Evolutionary conservation across 352 stramenopile species (phyloP), one percentile per base, ranked within the genome.

Genomic region (Globisporangium parvum): DNA sequence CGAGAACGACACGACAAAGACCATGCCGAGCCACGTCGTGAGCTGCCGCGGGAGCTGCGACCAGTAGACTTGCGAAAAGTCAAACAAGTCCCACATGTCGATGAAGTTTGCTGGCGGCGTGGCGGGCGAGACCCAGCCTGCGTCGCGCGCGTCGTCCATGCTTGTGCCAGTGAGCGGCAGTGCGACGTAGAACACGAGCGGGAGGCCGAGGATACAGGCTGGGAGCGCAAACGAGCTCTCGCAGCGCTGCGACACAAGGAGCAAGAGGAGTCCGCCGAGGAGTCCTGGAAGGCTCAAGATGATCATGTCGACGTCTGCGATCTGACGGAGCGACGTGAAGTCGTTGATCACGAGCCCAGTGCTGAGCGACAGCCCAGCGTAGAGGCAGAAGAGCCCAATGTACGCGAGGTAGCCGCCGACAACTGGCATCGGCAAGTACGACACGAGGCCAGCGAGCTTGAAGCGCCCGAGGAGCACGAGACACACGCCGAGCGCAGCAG

Each of bases 381-480:
- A 91, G 21, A 97, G 47, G 70, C 91, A 98, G 63, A 99, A 99
- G 41, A 98, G 93, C 6, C 97, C 96, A 61, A 98, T 98, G 69
- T 96, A 98, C 6, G 96, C 96, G 41, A 99, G 70, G 75, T 99
- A 99, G 28, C 97, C 97, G 26, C 94, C 96, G 33, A 99, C 81
- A 1, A 99, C 97, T 17, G 89, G 95, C 67, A 98, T 98, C 1
- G 97, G 97, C 44, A 99, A 70, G 63, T 99, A 96, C 60, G 97
- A 97, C 39, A 98, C 96, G 37, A 98, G 86, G 2, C 83, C 84
- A 3, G 96, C 97, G 28, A 99, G 80, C 65, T 89, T 88, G 46
- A 98, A 90, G 57, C 86, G 90, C 2, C 96, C 96, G 53, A 99
- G 85, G 17, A 97, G 61, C 28, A 99, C 86, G n/a, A 99, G 76